Base-by-base conservation (phyloP, 169 alveolate species). In the Eimeria acervulina region DNA sequence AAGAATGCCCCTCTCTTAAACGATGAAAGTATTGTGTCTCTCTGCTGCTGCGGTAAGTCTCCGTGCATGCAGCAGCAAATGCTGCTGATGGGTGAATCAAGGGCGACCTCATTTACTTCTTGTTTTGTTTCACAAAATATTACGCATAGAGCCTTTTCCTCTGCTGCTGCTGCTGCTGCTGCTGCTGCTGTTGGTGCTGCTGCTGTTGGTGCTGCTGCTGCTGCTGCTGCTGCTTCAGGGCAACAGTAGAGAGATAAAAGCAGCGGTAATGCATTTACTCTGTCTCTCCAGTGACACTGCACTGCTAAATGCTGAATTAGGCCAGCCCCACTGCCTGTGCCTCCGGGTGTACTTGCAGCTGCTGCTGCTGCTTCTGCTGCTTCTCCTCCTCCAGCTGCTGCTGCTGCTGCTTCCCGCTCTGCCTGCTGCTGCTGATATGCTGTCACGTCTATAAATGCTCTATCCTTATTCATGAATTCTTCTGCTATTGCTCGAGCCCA, bases 81-180 rank as follows among this genome's bases (percentile, higher is more conserved):
- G 95, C 96, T 97, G 80, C 97, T 94, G 44, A 98, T 96, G 85
- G 96, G 96, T 72, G 98, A 98, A 76, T 97, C 95, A 84, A 98
- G 96, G 88, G 98, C 96, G 33, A 98, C 97, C 85, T 98, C 98
- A 93, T 98, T 98, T 38, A 98, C 99, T 80, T 98, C 98, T 52
- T 96, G 98, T 93, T 98, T 98, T 7, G 99, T 98, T 89, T 98
- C 99, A 51, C 98, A 97, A 94, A 98, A 98, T 51, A 98, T 98
- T 38, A 98, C 98, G n/a, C 98, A 90, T 76, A 94, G 76, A 1
- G 95, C 97, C 28, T 55, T 51, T 63, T 84, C 93, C 15, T 99
- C 99, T 91, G 98, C 98, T 17, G 61, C 47, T 33, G 78, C 59
- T 28, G 78, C 78, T 55, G 78, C 93, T 55, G 59, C 93, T 55